Evolutionary conservation across 78 protist genomes (phyloP), one percentile per base, ranked within the genome.

Genomic region (Emiliania huxleyi): DNA sequence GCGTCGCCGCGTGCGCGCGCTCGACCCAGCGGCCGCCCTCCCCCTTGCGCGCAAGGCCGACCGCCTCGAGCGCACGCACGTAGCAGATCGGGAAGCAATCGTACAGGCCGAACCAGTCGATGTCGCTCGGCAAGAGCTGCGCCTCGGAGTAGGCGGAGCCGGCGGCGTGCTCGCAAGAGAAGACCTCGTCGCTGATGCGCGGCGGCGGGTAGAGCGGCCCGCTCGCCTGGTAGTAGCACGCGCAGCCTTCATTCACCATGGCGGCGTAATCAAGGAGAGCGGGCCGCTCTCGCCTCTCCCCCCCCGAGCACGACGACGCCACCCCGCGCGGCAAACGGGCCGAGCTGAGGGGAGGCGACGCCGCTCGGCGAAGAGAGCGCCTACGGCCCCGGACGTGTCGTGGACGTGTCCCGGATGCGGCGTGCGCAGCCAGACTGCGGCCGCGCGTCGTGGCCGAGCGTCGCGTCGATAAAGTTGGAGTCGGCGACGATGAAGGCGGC

Each of bases 51-150:
- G 83, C 79, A 19, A 91, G 22, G 79, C 93, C 87, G 18, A 37
- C 49, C 33, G 93, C 85, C 46, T 91, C 93, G 35, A 91, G 8
- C 38, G 93, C 93, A 2, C 93, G 85, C 69, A 91, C 73, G 83
- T 75, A 43, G 62, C 93, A 91, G 43, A 91, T 79, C 25, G 93
- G 93, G 45, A 91, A 91, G 93, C 93, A 91, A 19, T 91, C 93
- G 55, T 91, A 91, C 42, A 91, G 73, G 19, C 93, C 93, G 37
- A 35, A 91, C 45, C 4, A 90, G 42, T 90, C 46, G 52, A 90
- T 69, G 43, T 90, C 92, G 1, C 2, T 0, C 62, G 81, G 62
- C 15, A 11, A 1, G 48, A 52, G 40, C 56, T 69, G 84, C 6
- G 88, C 81, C 29, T 52, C 44, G 11, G 46, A n/a, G 46, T 46